Percentiles rank a stretch among this genome's conserved stretches.
Evolutionary conservation across 371 early-diverging fungal genomes (phyloP).

Genomic region (Mortierella sp.): DNA sequence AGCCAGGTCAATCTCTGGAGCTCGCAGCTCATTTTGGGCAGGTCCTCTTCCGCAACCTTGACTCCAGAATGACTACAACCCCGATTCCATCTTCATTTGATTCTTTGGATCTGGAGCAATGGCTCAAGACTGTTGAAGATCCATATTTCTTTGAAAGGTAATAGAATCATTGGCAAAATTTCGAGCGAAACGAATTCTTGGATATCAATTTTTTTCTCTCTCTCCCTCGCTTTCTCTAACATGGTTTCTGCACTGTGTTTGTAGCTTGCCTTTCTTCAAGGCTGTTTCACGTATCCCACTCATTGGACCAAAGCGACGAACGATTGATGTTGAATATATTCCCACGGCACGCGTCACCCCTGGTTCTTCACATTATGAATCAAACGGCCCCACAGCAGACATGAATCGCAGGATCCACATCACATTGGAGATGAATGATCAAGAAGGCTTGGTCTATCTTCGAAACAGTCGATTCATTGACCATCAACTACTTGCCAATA

Average conservation of each 20-base stretch:
- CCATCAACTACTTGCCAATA: constrained; percentile 12
- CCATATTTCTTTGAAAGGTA: constrained; percentile 41
- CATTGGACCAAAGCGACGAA: no score
- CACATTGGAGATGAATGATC: constrained; percentile 19
- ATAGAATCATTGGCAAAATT: no score
- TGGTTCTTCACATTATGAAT: background rate
- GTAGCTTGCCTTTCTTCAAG: no score
- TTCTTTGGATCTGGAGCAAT: constrained; percentile 17
- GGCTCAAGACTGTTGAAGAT: constrained; percentile 25
- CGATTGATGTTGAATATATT: background rate
- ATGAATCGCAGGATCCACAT: constrained; percentile 9
- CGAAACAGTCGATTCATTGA: constrained; percentile 13
- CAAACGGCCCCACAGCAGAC: background rate
- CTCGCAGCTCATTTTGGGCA: constrained; percentile 38
- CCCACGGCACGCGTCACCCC: background rate
- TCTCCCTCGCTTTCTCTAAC: background rate
- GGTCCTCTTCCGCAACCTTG: constrained; percentile 29
- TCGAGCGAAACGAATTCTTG: no score
- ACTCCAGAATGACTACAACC: constrained; percentile 3
- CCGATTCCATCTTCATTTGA: constrained; percentile 25
- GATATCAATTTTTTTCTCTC: background rate
- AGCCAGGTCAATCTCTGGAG: constrained; percentile 11
- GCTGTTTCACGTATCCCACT: no score
- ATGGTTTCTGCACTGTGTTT: background rate
- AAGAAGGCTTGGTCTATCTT: constrained; percentile 19